Conservation (phyloP, 805 yeast species). For the Kuraishia capsulata region DNA sequence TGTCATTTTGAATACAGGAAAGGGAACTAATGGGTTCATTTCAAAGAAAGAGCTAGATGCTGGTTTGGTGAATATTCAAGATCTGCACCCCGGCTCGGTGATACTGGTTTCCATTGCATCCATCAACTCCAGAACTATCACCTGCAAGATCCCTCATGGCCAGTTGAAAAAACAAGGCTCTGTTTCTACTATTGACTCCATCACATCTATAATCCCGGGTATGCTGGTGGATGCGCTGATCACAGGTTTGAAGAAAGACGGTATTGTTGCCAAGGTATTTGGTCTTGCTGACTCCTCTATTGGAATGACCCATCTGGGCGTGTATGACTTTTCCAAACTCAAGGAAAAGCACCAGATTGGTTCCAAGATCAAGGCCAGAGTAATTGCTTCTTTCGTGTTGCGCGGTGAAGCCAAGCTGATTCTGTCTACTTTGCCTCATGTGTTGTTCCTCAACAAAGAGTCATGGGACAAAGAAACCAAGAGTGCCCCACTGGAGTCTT, state of each 20-base stretch:
- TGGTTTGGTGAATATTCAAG: conserved; percentile 22
- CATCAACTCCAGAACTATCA: conserved; percentile 45
- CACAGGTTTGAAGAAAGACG: conserved; percentile 47
- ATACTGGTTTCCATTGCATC: conserved; percentile 49
- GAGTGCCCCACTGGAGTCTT: conserved; percentile 44
- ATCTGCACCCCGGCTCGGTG: conserved; percentile 54
- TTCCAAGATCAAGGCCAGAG: conserved; percentile 57
- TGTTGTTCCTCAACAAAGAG: conserved; percentile 24
- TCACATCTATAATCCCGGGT: conserved; percentile 85
- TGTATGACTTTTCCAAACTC: conserved; percentile 32
- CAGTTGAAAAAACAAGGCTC: conserved; percentile 37
- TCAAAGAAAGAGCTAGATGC: conserved; percentile 54
- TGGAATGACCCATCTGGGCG: conserved; percentile 55
- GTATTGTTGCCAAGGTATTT: conserved; percentile 62
- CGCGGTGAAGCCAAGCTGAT: conserved; percentile 49
- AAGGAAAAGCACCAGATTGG: conserved; percentile 65
- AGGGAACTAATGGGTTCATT: conserved; percentile 56
- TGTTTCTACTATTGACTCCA: conserved; percentile 50
- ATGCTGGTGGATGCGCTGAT: conserved; percentile 66
- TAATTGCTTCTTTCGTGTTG: conserved; percentile 43
- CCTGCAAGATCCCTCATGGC: conserved; percentile 39
- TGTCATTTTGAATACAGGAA: conserved; percentile 64
- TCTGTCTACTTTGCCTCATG: conserved; percentile 54
- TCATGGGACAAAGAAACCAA: conserved; percentile 11
- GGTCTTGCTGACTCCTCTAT: conserved; percentile 71